Conservation (phyloP, 2,329 filamentous ascomycete genomes). For the Sporothrix sp. region DNA sequence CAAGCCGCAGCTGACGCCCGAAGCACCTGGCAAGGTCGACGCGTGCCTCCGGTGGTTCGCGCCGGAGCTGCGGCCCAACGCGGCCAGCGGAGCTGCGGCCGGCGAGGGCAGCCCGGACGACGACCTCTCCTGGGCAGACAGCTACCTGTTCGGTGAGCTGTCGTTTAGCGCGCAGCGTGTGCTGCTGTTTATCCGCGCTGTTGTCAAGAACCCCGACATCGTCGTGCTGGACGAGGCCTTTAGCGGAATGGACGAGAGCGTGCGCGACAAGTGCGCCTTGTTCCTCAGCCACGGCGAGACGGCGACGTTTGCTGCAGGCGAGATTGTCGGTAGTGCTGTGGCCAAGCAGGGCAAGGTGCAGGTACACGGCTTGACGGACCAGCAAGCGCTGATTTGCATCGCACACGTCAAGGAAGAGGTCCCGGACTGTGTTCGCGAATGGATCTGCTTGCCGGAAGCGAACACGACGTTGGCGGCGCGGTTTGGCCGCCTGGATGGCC, state of each 20-base stretch:
- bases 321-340: constrained; percentile 37
- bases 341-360: constrained; percentile 35
- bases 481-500: constrained; percentile 54
- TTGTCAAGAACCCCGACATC: constrained; percentile 72
- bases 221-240: constrained; percentile 83
- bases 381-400: constrained; percentile 83
- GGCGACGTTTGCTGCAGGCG: constrained; percentile 29
- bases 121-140: constrained; percentile 53
- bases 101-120: constrained; percentile 10
- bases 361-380: constrained; percentile 52
- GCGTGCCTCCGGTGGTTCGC: constrained; percentile 68
- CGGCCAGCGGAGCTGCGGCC: neutral
- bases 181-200: constrained; percentile 69
- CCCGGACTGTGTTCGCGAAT: constrained; percentile 71
- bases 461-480: constrained; percentile 52
- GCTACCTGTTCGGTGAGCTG: constrained; percentile 59
- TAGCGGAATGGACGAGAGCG: constrained; percentile 69
- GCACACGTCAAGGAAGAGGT: constrained; percentile 88
- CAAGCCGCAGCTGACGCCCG: constrained; percentile 52
- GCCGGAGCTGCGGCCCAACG: constrained; percentile 51
- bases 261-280: constrained; percentile 77
- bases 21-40: constrained; percentile 52
- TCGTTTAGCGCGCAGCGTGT: constrained; percentile 78
- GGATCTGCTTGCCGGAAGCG: constrained; percentile 74
- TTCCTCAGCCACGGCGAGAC: constrained; percentile 62